These are phyloP conservation scores for Hymenoscyphus fraxineus DNA, from an alignment of 2,329 filamentous ascomycete genomes.

Conservation along the genomic window DNA sequence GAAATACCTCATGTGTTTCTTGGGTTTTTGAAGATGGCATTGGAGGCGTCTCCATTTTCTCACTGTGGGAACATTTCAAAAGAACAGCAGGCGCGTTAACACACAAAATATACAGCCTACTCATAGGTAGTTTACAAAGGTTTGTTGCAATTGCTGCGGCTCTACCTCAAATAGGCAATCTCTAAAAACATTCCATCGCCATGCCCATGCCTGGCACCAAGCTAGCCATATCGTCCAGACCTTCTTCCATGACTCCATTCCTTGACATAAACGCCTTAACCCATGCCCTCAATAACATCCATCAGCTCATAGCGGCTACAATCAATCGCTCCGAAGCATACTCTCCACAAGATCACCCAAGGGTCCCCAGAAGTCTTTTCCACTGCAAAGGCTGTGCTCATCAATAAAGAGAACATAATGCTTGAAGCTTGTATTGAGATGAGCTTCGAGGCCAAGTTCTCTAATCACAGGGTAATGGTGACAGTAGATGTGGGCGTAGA, in stretches of 20 bases:
- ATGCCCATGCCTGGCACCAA: constrained; percentile 5
- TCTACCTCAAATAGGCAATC: constrained; percentile 13
- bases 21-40: too few relatives aligned
- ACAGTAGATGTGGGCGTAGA: constrained; percentile 99
- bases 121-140: neutral
- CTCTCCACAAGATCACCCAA: constrained; percentile 94
- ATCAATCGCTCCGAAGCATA: constrained; percentile 84
- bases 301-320: constrained; percentile 16
- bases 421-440: constrained; percentile 99
- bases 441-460: constrained; percentile 90
- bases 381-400: constrained; percentile 87
- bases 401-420: constrained; percentile 99
- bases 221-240: constrained; percentile 8
- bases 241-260: constrained; percentile 18
- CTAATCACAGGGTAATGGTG: constrained; percentile 98
- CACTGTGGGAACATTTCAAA: neutral
- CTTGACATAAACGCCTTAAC: constrained; percentile 26
- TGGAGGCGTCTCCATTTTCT: too few relatives aligned
- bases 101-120: neutral
- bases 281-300: constrained; percentile 18
- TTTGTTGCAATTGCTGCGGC: constrained; percentile 10
- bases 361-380: constrained; percentile 96
- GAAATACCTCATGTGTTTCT: too few relatives aligned
- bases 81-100: neutral
- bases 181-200: constrained; percentile 13